Evolutionary conservation across 805 yeast species (phyloP).

Genomic region (Limtongia smithiae): DNA sequence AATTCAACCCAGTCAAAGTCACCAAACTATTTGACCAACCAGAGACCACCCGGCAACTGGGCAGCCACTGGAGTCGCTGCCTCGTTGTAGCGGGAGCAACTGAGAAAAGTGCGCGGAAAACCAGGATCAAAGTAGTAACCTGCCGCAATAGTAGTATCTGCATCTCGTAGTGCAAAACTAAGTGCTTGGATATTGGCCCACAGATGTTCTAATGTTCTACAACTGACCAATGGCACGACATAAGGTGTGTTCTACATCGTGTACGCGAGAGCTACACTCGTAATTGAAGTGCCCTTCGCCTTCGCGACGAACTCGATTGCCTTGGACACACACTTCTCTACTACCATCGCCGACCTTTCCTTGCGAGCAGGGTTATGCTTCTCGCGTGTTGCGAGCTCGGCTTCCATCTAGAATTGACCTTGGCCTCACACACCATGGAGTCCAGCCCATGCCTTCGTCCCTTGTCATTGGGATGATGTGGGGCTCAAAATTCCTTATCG

Average conservation of each 20-base stretch:
- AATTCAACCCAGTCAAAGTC: too few species aligned
- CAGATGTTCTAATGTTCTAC: not conserved
- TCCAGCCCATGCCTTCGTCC: slow-evolving; percentile 28
- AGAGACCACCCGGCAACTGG: too few species aligned
- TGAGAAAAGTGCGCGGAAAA: too few species aligned
- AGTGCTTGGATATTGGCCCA: not conserved
- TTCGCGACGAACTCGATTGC: not conserved
- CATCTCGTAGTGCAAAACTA: not conserved
- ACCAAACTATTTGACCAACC: too few species aligned
- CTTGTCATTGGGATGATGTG: slow-evolving; percentile 33
- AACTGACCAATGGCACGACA: too few species aligned
- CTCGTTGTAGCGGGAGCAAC: too few species aligned
- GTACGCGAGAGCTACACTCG: not conserved
- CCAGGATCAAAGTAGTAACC: too few species aligned
- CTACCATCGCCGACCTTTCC: not conserved
- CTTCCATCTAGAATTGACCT: slow-evolving; percentile 1
- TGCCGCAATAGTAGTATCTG: too few species aligned
- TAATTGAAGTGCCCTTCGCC: not conserved
- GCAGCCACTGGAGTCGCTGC: too few species aligned
- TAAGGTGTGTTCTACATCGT: not conserved
- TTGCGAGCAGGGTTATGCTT: not conserved
- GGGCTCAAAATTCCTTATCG: slow-evolving; percentile 30
- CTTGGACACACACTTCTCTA: not conserved
- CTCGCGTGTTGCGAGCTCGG: not conserved
- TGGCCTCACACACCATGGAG: not conserved